Conservation (phyloP, 305 asterid genomes). For the Lippia alba region DNA sequence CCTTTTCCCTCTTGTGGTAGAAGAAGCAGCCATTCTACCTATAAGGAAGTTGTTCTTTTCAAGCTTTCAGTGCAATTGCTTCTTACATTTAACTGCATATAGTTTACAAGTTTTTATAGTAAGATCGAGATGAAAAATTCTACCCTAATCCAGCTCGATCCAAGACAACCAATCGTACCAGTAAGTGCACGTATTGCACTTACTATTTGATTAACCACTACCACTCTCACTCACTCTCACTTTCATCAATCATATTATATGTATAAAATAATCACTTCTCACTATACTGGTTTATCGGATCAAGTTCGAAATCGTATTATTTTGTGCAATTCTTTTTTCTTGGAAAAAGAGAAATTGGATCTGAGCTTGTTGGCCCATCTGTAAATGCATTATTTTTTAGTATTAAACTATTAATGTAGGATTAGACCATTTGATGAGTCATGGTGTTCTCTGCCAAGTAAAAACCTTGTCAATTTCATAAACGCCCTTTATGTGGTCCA, state of each 20-base stretch:
- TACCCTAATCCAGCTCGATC: too few species aligned
- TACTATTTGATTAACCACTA: too few species aligned
- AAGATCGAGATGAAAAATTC: too few species aligned
- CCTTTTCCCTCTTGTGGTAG: constrained; percentile 53
- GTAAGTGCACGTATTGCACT: too few species aligned
- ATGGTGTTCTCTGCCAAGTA: constrained; percentile 25
- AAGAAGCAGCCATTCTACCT: constrained; percentile 57
- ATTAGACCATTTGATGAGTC: constrained; percentile 32
- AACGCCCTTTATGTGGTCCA: constrained; percentile 31
- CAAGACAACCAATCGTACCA: too few species aligned
- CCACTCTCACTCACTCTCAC: too few species aligned
- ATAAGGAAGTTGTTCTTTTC: constrained; percentile 40
- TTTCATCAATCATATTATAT: too few species aligned
- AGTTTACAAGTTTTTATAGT: too few species aligned
- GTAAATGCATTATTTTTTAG: constrained; percentile 22
- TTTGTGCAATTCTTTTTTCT: not conserved
- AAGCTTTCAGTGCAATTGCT: constrained; percentile 4
- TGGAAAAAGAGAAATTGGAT: not conserved
- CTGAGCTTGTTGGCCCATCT: constrained; percentile 39
- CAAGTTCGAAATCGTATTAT: too few species aligned
- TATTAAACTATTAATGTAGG: constrained; percentile 13
- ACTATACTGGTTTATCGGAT: too few species aligned
- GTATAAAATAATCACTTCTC: too few species aligned
- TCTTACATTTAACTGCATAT: too few species aligned
- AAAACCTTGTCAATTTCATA: constrained; percentile 28